Evolutionary conservation across 2,329 filamentous ascomycete genomes (phyloP).

Genomic region (Fonsecaea pedrosoi): DNA sequence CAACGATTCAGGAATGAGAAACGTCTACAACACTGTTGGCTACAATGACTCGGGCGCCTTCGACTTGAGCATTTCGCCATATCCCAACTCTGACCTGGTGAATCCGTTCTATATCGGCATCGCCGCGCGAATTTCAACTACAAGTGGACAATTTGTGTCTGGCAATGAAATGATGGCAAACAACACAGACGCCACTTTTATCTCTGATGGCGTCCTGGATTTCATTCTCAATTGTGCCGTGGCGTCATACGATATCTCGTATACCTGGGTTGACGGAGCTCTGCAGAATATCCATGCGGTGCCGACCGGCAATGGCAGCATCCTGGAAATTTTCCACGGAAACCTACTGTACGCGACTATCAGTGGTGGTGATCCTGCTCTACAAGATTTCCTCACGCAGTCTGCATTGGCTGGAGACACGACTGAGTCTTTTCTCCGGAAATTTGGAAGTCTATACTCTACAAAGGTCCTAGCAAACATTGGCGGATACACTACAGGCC

Average conservation of each 20-base stretch:
- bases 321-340: slow-evolving; percentile 31
- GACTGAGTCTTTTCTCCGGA: slow-evolving; percentile 19
- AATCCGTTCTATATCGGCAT: slow-evolving; percentile 28
- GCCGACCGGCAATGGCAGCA: slow-evolving; percentile 26
- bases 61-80: slow-evolving; percentile 16
- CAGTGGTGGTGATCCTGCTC: slow-evolving; percentile 12
- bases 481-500: slow-evolving; percentile 22
- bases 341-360: slow-evolving; percentile 14
- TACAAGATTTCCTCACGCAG: slow-evolving; percentile 25
- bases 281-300: slow-evolving; percentile 14
- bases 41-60: slow-evolving; percentile 16
- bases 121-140: slow-evolving; percentile 17
- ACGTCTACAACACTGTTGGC: slow-evolving; percentile 32
- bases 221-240: slow-evolving; percentile 27
- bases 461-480: slow-evolving; percentile 27
- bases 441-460: slow-evolving; percentile 24
- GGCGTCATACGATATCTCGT: slow-evolving; percentile 28
- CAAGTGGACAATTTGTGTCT: slow-evolving; percentile 14
- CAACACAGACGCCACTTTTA: slow-evolving; percentile 13
- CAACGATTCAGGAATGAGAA: slow-evolving; percentile 23
- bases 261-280: slow-evolving; percentile 23
- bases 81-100: slow-evolving; percentile 26
- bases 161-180: slow-evolving; percentile 19
- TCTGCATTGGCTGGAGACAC: slow-evolving; percentile 23
- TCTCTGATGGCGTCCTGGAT: slow-evolving; percentile 19